phyloP scores from a whole-genome alignment of 441 rosid genomes.

The Populus hybrid region DNA sequence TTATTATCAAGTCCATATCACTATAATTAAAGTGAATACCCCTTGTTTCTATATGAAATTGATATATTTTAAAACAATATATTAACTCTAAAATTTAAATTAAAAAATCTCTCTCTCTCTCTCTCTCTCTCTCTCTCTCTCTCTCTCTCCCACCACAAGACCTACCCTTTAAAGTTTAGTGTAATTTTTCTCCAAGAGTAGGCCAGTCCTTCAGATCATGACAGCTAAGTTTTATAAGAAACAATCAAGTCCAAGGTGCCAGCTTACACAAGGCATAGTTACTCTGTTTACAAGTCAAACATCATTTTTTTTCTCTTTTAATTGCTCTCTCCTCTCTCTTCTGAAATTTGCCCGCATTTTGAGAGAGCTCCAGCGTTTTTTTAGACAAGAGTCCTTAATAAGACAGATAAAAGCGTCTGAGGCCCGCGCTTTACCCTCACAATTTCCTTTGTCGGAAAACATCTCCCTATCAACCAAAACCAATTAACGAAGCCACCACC shows the following conservation, averaged over 20 bases:
- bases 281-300: neutral
- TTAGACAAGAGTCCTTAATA: neutral
- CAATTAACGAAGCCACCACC: constrained; percentile 14
- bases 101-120: too few relatives aligned
- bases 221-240: neutral
- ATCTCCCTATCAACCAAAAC: constrained; percentile 1
- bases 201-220: neutral
- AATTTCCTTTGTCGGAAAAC: neutral
- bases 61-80: too few relatives aligned
- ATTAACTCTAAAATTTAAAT: too few relatives aligned
- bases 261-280: constrained; percentile 10
- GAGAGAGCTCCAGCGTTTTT: constrained; percentile 5
- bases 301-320: neutral
- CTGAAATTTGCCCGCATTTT: constrained; percentile 6
- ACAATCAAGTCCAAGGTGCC: neutral
- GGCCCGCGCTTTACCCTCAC: constrained; percentile 14
- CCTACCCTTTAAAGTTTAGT: neutral
- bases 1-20: too few relatives aligned
- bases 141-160: neutral
- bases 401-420: neutral
- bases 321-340: neutral
- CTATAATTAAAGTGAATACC: too few relatives aligned
- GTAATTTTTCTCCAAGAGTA: neutral
- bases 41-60: too few relatives aligned
- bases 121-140: too few relatives aligned